Conservation (phyloP, 441 rosid genomes). For the Eruca vesicaria region DNA sequence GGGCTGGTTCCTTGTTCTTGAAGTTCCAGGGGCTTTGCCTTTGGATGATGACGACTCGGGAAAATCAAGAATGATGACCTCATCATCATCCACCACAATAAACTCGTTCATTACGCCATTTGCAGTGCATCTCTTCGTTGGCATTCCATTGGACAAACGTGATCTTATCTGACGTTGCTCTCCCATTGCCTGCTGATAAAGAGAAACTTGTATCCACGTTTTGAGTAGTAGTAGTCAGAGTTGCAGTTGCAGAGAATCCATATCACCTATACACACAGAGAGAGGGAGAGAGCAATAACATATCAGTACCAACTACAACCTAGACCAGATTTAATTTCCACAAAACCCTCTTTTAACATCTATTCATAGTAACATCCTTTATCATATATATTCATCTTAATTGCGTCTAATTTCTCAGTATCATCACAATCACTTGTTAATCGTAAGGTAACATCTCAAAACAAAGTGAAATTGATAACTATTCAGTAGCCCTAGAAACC, state of each 20-base stretch:
- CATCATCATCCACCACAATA: constrained; percentile 65
- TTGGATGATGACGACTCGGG: constrained; percentile 49
- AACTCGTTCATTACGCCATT: constrained; percentile 42
- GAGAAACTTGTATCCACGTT: not conserved
- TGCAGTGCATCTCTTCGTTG: constrained; percentile 31
- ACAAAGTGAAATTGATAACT: too few species aligned
- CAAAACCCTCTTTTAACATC: not conserved
- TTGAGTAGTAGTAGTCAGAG: not conserved
- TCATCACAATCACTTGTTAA: not conserved
- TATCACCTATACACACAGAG: constrained; percentile 16
- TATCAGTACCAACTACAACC: not conserved
- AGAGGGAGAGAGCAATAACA: constrained; percentile 4
- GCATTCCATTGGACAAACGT: constrained; percentile 40
- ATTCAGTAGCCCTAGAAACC: too few species aligned
- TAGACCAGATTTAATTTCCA: not conserved
- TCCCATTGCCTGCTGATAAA: constrained; percentile 23
- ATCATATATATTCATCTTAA: not conserved
- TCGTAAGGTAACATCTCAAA: too few species aligned
- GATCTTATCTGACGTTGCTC: constrained; percentile 39
- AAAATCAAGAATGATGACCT: constrained; percentile 58
- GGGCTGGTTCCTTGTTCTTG: constrained; percentile 30
- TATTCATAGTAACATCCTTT: too few species aligned
- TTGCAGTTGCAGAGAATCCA: not conserved
- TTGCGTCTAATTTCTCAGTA: not conserved
- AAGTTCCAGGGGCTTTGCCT: constrained; percentile 36